Conservation (phyloP, 345 rosid species). For the Moricandia moricandioides region DNA sequence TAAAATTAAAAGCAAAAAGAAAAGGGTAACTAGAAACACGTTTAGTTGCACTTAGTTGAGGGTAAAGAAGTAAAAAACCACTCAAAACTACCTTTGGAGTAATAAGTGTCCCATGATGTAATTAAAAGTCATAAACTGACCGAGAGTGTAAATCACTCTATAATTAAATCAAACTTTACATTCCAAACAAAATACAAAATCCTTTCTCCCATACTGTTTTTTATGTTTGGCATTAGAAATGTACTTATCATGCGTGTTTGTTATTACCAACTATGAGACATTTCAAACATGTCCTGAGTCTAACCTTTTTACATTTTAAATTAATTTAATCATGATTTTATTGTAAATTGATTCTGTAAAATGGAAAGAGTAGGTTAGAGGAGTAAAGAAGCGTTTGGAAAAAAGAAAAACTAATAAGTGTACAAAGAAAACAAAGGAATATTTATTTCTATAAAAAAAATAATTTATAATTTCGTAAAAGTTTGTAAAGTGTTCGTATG, state of each 20-base stretch:
- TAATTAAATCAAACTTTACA: slow-evolving; percentile 1
- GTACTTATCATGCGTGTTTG: background rate
- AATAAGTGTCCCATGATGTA: no score
- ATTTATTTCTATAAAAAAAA: background rate
- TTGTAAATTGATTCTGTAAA: background rate
- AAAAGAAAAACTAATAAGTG: background rate
- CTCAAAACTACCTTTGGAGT: no score
- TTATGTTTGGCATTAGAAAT: background rate
- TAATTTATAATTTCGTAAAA: background rate
- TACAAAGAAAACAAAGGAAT: background rate
- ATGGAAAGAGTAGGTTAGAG: background rate
- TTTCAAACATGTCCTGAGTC: background rate
- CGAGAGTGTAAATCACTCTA: no score
- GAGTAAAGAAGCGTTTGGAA: background rate
- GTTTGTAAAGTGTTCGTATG: background rate
- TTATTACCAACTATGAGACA: slow-evolving; percentile 2
- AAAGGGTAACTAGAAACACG: no score
- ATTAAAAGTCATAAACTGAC: no score
- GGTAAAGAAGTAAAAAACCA: no score
- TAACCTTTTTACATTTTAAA: background rate
- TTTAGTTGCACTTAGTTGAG: no score
- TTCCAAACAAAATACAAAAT: slow-evolving; percentile 7
- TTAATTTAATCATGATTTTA: background rate
- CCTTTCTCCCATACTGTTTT: background rate
- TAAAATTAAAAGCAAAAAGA: no score